Conservation (phyloP, 345 rosid species). For the Salix koriyanagi region DNA sequence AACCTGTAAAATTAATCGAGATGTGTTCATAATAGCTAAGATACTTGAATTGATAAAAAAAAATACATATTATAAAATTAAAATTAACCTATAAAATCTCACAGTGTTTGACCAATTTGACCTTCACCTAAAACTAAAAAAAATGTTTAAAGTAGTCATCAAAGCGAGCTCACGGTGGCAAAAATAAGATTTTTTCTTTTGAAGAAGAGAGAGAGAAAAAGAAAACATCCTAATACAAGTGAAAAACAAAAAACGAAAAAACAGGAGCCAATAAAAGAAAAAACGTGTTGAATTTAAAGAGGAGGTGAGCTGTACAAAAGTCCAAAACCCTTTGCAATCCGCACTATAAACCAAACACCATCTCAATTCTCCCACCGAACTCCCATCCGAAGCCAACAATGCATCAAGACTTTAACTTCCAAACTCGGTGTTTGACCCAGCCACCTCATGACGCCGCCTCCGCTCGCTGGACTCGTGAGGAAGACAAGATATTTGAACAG, state of each 20-base stretch:
- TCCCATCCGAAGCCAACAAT: background rate
- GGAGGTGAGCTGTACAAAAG: background rate
- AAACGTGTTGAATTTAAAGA: constrained; percentile 1
- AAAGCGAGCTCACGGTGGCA: too few relatives aligned
- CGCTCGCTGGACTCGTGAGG: constrained; percentile 46
- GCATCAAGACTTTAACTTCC: constrained; percentile 2
- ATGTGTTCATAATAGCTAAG: fast-evolving
- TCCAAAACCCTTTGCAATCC: background rate
- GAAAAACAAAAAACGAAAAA: too few relatives aligned
- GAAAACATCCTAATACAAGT: background rate
- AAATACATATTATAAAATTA: too few relatives aligned
- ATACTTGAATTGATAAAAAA: too few relatives aligned
- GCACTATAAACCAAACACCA: background rate
- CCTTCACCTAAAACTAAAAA: too few relatives aligned
- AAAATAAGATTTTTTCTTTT: too few relatives aligned
- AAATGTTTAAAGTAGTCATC: too few relatives aligned
- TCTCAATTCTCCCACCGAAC: constrained; percentile 9
- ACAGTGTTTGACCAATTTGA: too few relatives aligned
- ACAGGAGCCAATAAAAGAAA: background rate
- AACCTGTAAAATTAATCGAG: fast-evolving
- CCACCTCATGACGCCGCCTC: background rate
- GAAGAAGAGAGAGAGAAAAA: too few relatives aligned
- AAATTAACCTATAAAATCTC: too few relatives aligned
- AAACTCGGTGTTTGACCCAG: background rate
- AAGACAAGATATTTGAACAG: constrained; percentile 70